These are phyloP conservation scores for Phytophthora agathidicida DNA, from an alignment of 352 stramenopile genomes.

Conservation along the genomic window DNA sequence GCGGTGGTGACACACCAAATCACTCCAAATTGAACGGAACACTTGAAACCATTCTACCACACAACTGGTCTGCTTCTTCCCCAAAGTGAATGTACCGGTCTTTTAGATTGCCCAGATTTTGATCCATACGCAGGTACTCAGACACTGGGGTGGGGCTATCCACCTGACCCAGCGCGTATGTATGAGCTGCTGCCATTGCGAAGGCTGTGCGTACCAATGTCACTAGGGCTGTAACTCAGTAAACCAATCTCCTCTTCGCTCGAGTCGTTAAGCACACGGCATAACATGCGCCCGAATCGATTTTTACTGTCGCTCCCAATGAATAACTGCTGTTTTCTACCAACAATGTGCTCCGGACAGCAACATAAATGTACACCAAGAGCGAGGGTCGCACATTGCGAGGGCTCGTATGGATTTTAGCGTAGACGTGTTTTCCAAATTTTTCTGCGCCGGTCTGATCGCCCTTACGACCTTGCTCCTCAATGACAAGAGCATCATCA, in stretches of 20 bases:
- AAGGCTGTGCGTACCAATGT: conserved; percentile 3
- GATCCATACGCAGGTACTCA: no score
- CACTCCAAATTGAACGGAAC: background rate
- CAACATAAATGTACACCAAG: conserved; percentile 1
- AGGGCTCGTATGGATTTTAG: no score
- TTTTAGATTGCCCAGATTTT: conserved; percentile 1
- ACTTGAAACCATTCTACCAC: conserved; percentile 1
- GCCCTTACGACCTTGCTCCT: conserved; percentile 1
- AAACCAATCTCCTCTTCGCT: background rate
- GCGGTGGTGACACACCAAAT: background rate
- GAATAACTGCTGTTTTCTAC: conserved; percentile 1
- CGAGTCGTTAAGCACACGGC: background rate
- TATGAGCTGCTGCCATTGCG: background rate
- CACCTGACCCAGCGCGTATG: background rate
- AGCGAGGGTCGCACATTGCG: no score
- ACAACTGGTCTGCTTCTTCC: conserved; percentile 3
- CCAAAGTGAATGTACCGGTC: conserved; percentile 3
- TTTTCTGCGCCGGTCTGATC: conserved; percentile 1
- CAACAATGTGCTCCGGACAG: background rate
- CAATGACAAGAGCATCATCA: background rate
- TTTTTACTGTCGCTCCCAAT: conserved; percentile 2
- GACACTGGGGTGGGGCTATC: background rate
- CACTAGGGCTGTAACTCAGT: background rate
- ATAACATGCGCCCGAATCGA: background rate
- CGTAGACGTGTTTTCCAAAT: no score